A percentile compares a stretch with the other conserved stretches of the same genome.
Conservation (phyloP, 257 asterid genomes). For the Linaria vulgaris region DNA sequence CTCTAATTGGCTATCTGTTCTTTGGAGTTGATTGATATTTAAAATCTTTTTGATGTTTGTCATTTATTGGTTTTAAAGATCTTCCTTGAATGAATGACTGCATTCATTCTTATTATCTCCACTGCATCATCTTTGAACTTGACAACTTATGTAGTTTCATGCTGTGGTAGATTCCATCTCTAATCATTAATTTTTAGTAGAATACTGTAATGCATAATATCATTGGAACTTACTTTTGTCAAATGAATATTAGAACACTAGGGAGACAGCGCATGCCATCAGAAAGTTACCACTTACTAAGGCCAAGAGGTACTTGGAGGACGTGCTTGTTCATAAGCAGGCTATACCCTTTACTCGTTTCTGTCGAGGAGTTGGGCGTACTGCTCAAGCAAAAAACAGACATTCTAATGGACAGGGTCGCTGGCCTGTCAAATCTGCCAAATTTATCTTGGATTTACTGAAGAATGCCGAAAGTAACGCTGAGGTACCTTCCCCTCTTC, state of each 20-base stretch:
- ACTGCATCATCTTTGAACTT: background rate
- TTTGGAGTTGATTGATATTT: too few relatives aligned
- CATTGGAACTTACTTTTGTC: background rate
- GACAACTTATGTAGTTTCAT: background rate
- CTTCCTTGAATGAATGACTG: background rate
- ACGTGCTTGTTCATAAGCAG: slow-evolving; percentile 66
- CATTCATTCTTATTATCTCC: background rate
- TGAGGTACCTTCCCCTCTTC: slow-evolving; percentile 37
- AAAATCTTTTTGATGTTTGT: too few relatives aligned
- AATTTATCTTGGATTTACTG: slow-evolving; percentile 60
- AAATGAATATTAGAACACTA: slow-evolving; percentile 42
- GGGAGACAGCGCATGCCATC: slow-evolving; percentile 74
- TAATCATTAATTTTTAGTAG: background rate
- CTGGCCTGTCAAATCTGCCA: slow-evolving; percentile 79
- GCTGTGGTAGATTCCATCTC: background rate
- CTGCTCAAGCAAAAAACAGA: slow-evolving; percentile 73
- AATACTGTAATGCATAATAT: background rate
- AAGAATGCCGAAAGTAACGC: slow-evolving; percentile 82
- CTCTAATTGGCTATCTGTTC: too few relatives aligned
- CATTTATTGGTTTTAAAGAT: too few relatives aligned
- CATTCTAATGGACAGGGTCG: slow-evolving; percentile 78
- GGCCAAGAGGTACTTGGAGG: slow-evolving; percentile 66
- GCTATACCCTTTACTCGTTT: slow-evolving; percentile 76
- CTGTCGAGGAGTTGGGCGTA: slow-evolving; percentile 73
- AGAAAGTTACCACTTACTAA: slow-evolving; percentile 54